phyloP scores from a whole-genome alignment of 371 early-diverging fungal species.

The Mucor piriformis region DNA sequence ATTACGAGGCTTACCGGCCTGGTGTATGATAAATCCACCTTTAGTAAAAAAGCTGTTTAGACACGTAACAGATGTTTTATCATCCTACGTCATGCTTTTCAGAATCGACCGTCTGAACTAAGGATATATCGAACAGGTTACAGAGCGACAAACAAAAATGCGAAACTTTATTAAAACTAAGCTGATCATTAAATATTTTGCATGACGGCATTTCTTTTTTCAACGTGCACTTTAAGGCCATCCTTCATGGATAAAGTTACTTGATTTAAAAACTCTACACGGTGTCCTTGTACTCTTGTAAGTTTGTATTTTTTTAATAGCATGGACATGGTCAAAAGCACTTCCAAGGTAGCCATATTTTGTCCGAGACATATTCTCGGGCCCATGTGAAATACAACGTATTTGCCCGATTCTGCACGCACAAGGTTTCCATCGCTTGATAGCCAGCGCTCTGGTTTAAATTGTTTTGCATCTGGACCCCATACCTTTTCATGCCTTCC shows the following conservation, averaged over 20 bases:
- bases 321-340: slow-evolving; percentile 37
- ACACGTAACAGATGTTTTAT: too few species aligned
- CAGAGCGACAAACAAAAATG: too few species aligned
- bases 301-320: slow-evolving; percentile 21
- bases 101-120: too few species aligned
- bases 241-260: slow-evolving; percentile 10
- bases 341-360: slow-evolving; percentile 49
- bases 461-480: slow-evolving; percentile 61
- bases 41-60: too few species aligned
- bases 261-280: slow-evolving; percentile 1
- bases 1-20: too few species aligned
- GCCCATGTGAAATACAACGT: slow-evolving; percentile 60
- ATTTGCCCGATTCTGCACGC: slow-evolving; percentile 24
- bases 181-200: too few species aligned
- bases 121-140: too few species aligned
- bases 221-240: slow-evolving; percentile 2
- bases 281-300: neutral
- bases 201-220: neutral
- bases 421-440: slow-evolving; percentile 23
- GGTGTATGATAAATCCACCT: too few species aligned
- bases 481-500: slow-evolving; percentile 57
- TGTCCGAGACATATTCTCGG: slow-evolving; percentile 63
- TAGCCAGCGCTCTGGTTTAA: slow-evolving; percentile 64
- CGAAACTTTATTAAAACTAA: too few species aligned
- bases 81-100: too few species aligned